phyloP scores from a whole-genome alignment of 139 green algal genomes.

The Chlorokybus atmophyticus region DNA sequence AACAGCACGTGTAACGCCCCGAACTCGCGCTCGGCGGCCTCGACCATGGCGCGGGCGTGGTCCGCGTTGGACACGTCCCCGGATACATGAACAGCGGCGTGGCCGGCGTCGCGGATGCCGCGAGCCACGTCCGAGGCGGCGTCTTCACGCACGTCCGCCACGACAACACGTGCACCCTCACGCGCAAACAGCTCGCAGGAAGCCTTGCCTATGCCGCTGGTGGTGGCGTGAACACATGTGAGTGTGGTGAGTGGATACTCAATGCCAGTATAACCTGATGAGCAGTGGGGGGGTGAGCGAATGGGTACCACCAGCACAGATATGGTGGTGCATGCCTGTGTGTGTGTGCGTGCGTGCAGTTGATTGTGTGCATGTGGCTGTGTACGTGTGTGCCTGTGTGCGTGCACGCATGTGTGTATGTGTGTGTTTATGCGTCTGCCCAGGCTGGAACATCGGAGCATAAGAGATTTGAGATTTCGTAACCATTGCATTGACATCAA shows the following conservation, averaged over 20 bases:
- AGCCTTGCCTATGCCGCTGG: conserved; percentile 11
- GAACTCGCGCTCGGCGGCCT: conserved; percentile 14
- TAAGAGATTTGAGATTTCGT: too few relatives aligned
- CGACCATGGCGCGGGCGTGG: conserved; percentile 9
- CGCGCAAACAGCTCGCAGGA: conserved; percentile 8
- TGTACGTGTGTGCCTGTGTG: too few relatives aligned
- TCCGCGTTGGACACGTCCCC: conserved; percentile 7
- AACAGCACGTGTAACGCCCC: conserved; percentile 15
- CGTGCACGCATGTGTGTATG: too few relatives aligned
- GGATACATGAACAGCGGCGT: not conserved
- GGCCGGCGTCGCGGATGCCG: conserved; percentile 4
- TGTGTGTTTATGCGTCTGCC: too few relatives aligned
- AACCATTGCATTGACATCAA: too few relatives aligned
- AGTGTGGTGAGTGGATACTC: not conserved
- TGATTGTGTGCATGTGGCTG: too few relatives aligned
- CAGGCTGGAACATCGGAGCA: too few relatives aligned
- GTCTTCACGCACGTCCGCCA: conserved; percentile 6
- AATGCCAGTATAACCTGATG: too few relatives aligned
- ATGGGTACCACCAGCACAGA: too few relatives aligned
- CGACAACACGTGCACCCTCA: conserved; percentile 12
- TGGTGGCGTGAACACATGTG: not conserved
- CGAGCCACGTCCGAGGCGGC: not conserved
- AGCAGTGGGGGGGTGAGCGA: too few relatives aligned
- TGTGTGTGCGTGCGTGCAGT: too few relatives aligned
- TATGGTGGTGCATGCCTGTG: too few relatives aligned